Evolutionary conservation across 2,329 filamentous ascomycete genomes (phyloP), one percentile per base, ranked within the genome.

Genomic region (Claviceps sp.): DNA sequence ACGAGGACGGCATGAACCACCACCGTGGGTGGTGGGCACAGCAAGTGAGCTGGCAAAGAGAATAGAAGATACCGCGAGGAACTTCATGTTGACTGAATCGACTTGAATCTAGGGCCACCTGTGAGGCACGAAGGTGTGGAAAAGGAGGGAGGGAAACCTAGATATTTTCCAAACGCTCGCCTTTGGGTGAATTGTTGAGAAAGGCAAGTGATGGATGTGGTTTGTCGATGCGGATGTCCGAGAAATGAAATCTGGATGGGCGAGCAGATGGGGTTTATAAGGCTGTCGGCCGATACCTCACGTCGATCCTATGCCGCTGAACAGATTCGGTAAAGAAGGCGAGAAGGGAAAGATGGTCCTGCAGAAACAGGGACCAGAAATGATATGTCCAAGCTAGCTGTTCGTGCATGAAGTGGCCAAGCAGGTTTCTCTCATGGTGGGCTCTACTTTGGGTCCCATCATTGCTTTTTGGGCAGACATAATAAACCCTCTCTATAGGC

Each of bases 11-110:
- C 50, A 50, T 11, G 47, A 29, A 26, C 44, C 50, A 23, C 50
- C 47, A 22, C 42, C 38, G 14, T 44, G 34, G 49, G 29, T 38
- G 13, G 53, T 49, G 4, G 56, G 56, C n/a, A 58, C 54, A 29
- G 56, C 56, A 8, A 58, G 52, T 17, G 51, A 49, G 38, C 53
- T 48, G 34, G 47, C 55, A 29, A 58, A 37, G 22, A 57, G 54
- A 39, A 58, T 45, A 22, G 55, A 39, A 17, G 55, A 51, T 23
- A 47, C 51, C 11, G 47, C 45, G 45, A 57, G 44, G 50, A 55
- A 55, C 52, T 55, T 52, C 56, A 58, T 58, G 22, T 50, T 57
- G 45, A 40, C 20, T 11, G 5, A 14, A 13, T 42, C 1, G 20
- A 22, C 9, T n/a, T 3, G 14, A 42, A 4, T 42, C 39, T 20